Conservation (phyloP, 2,329 filamentous ascomycete genomes). For the Ilyonectria mors-panacis region DNA sequence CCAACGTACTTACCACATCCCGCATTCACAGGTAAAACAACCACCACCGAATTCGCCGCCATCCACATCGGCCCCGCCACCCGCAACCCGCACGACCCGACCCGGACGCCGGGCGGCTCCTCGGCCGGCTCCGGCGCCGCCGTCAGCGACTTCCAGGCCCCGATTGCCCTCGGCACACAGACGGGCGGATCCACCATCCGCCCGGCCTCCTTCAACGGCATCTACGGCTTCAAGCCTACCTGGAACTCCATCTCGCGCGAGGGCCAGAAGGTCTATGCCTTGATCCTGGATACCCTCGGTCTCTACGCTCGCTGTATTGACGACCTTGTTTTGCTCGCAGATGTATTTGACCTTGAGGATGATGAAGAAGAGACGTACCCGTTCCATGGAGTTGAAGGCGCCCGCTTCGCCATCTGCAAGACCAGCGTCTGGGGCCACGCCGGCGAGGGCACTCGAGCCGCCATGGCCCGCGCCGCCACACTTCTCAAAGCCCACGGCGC, state of each 20-base stretch:
- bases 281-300: constrained; percentile 75
- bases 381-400: constrained; percentile 59
- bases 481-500: constrained; percentile 65
- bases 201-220: constrained; percentile 76
- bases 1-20: constrained; percentile 1
- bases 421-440: constrained; percentile 69
- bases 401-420: constrained; percentile 70
- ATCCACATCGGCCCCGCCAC: constrained; percentile 68
- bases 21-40: constrained; percentile 48
- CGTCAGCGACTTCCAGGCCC: constrained; percentile 75
- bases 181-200: constrained; percentile 77
- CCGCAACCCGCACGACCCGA: constrained; percentile 75
- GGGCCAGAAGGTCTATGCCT: constrained; percentile 72
- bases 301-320: constrained; percentile 71
- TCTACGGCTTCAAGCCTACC: constrained; percentile 78
- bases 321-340: constrained; percentile 71
- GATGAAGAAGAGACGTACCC: constrained; percentile 53
- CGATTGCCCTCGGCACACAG: constrained; percentile 75
- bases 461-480: constrained; percentile 58
- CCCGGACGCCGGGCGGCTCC: constrained; percentile 77
- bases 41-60: constrained; percentile 76
- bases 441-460: constrained; percentile 60
- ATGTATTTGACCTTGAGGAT: constrained; percentile 69
- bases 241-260: constrained; percentile 76
- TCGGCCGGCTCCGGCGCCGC: constrained; percentile 78